phyloP scores from a whole-genome alignment of 2,329 filamentous ascomycete species.

The Emydomyces testavorans region DNA sequence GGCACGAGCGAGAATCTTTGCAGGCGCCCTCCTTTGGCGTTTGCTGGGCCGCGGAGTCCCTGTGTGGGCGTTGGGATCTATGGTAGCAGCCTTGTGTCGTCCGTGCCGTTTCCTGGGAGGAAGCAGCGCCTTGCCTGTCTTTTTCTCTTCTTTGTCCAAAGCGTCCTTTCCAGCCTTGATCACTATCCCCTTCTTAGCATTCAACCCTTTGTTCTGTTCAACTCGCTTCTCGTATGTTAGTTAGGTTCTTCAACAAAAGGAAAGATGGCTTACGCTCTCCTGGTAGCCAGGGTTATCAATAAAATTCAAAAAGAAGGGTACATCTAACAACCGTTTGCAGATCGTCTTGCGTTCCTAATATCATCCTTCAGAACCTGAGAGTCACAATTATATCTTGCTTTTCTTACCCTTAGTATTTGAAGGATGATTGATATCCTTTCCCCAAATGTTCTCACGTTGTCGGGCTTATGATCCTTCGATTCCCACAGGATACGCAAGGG shows the following conservation, averaged over 20 bases:
- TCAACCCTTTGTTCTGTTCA: slow-evolving; percentile 26
- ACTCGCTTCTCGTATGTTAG: slow-evolving; percentile 19
- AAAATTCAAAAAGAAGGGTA: slow-evolving; percentile 25
- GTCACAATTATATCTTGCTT: background rate
- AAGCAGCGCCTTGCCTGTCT: background rate
- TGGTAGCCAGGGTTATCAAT: slow-evolving; percentile 29
- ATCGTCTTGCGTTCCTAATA: slow-evolving; percentile 28
- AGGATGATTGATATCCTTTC: slow-evolving; percentile 16
- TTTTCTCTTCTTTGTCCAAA: slow-evolving; percentile 13
- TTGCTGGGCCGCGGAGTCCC: background rate
- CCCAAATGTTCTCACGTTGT: slow-evolving; percentile 20
- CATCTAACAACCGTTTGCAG: slow-evolving; percentile 31
- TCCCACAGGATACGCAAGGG: slow-evolving; percentile 22
- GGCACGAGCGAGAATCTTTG: background rate
- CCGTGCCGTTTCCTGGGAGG: background rate
- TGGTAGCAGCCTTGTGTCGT: background rate
- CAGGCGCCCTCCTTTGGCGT: background rate
- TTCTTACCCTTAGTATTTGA: slow-evolving; percentile 12
- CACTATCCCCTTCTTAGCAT: slow-evolving; percentile 24
- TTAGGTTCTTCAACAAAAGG: background rate
- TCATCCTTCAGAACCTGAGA: slow-evolving; percentile 18
- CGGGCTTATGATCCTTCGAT: slow-evolving; percentile 15
- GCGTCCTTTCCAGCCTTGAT: slow-evolving; percentile 27
- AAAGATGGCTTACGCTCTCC: slow-evolving; percentile 15
- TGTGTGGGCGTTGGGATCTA: background rate